Base-by-base conservation (phyloP, 1,139 yeast genomes). In the Ogataea hybrid region DNA sequence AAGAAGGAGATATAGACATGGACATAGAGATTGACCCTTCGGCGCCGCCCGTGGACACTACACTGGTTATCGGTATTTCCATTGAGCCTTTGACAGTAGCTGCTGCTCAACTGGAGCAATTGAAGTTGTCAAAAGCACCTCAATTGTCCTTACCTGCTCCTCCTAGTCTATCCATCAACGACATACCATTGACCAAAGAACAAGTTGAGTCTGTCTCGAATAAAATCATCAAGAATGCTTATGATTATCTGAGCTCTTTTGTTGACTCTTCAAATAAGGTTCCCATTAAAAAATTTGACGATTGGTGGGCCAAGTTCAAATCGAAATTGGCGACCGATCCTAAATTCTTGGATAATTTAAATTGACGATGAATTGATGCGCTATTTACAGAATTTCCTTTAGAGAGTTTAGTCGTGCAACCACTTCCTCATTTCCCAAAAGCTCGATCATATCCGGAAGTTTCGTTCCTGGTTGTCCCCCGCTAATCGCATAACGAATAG, bases 301-400 rank as follows among this genome's bases (percentile, higher is more conserved):
- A 79, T 28, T 92, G 99, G 99, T 90, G 98, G 97, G 81, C 76
- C 49, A 92, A 89, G 64, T 94, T 92, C 66, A 84, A 77, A 61
- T 66, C 77, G 11, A 82, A 84, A 57, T 59, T 92, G 44, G 73
- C 78, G 14, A 82, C 82, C 49, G 94, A 94, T 59, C 97, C 97
- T 1, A 77, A 77, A 43, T 92, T 88, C 58, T 65, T 92, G 39
- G 87, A 86, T 48, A 69, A 67, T 37, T 58, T 56, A 17, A 49
- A 51, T 25, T 50, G 39, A 44, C 9, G 32, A 44, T n/a, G 32
- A 34, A 18, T 28, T 17, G 34, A 28, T 33, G 31, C 30, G 22
- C 31, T 37, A 39, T 42, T 18, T 34, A 42, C 43, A 41, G 6
- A 29, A 28, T 20, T 12, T 21, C n/a, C 21, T 25, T n/a, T 10